These are phyloP conservation scores for Ceratobasidium sp. DNA, from an alignment of 1,284 basidiomycete genomes.

Conservation along the genomic window DNA sequence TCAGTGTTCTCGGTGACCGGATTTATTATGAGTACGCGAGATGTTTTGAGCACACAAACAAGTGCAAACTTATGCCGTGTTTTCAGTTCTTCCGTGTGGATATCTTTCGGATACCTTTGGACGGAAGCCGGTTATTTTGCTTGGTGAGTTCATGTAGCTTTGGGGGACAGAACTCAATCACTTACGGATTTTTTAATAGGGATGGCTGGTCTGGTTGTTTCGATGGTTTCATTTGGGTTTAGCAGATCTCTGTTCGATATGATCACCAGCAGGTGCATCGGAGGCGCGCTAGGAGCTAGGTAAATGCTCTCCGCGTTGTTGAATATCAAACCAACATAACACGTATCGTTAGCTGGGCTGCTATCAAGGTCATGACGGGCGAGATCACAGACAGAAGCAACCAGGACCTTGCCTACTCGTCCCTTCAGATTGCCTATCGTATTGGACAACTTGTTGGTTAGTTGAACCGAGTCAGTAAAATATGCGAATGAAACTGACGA, in stretches of 20 bases:
- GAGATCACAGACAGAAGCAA: constrained; percentile 44
- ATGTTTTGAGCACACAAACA: neutral
- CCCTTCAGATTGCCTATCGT: constrained; percentile 40
- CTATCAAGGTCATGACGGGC: constrained; percentile 43
- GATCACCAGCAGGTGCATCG: constrained; percentile 45
- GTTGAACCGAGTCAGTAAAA: neutral
- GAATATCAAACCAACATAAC: neutral
- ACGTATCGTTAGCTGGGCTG: constrained; percentile 26
- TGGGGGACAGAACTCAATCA: no score
- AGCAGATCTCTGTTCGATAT: constrained; percentile 39
- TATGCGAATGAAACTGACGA: neutral
- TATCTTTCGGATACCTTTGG: constrained; percentile 46
- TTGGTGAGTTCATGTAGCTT: constrained; percentile 2
- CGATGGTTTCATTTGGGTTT: constrained; percentile 45
- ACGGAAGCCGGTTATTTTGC: constrained; percentile 42
- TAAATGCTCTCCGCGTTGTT: neutral
- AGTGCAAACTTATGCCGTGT: constrained; percentile 14
- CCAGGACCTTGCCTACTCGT: constrained; percentile 42
- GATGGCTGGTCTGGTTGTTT: constrained; percentile 39
- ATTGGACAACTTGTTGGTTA: constrained; percentile 46
- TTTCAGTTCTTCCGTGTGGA: constrained; percentile 39
- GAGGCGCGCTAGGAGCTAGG: constrained; percentile 34
- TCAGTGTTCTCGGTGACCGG: constrained; percentile 37
- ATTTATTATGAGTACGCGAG: constrained; percentile 37
- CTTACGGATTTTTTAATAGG: neutral